These are phyloP conservation scores for Chalciporus piperatoides DNA, from an alignment of 1,284 basidiomycete genomes.

Conservation along the genomic window DNA sequence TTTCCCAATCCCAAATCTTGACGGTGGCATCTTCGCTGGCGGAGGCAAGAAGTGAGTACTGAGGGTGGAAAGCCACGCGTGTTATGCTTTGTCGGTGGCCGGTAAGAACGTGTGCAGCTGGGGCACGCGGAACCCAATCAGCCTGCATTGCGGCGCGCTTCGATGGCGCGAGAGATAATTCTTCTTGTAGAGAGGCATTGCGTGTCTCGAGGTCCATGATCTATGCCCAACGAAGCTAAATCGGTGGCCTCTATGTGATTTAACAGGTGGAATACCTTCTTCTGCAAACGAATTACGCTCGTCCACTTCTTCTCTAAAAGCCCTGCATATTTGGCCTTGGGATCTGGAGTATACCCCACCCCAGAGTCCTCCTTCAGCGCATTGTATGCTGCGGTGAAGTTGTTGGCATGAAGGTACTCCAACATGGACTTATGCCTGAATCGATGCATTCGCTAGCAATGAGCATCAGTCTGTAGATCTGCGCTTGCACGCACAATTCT, in stretches of 20 bases:
- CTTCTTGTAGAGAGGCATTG: conserved; percentile 75
- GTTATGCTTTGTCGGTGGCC: conserved; percentile 81
- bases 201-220: conserved; percentile 87
- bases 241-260: conserved; percentile 7
- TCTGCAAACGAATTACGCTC: conserved; percentile 86
- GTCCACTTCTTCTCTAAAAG: conserved; percentile 96
- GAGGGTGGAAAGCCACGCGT: conserved; percentile 82
- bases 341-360: conserved; percentile 71
- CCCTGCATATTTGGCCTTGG: conserved; percentile 79
- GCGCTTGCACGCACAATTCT: conserved; percentile 61
- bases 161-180: conserved; percentile 60
- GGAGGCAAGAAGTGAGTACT: conserved; percentile 78
- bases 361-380: conserved; percentile 59
- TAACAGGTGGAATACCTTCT: conserved; percentile 60
- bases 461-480: conserved; percentile 10
- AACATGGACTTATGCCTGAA: conserved; percentile 80
- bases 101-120: conserved; percentile 73
- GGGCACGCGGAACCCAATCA: conserved; percentile 83
- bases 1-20: conserved; percentile 96
- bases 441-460: conserved; percentile 12
- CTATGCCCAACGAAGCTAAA: conserved; percentile 38
- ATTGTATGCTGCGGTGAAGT: conserved; percentile 60
- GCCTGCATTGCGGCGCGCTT: conserved; percentile 52
- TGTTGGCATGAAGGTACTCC: conserved; percentile 73
- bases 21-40: conserved; percentile 86